These are phyloP conservation scores for Tylopilus cervinicoccineus DNA, from an alignment of 768 basidiomycete species.

Conservation along the genomic window DNA sequence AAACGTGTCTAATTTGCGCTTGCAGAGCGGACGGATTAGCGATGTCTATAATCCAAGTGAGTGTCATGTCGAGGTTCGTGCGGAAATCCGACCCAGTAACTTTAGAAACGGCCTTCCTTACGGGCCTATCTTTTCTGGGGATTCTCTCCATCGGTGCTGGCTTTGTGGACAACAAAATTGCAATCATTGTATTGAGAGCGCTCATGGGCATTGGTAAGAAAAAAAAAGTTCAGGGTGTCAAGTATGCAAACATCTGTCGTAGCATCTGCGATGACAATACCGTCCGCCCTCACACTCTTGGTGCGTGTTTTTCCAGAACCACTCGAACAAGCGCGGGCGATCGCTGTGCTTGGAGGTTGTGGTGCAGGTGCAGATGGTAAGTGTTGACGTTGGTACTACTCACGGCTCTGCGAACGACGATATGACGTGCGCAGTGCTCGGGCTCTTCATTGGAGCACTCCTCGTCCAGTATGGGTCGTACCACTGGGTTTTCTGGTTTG, in stretches of 20 bases:
- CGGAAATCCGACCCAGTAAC: constrained; percentile 27
- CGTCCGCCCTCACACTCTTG: constrained; percentile 47
- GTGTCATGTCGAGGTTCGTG: constrained; percentile 14
- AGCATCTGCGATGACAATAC: constrained; percentile 48
- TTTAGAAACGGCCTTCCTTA: constrained; percentile 40
- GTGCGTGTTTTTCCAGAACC: constrained; percentile 49
- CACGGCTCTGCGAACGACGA: not conserved
- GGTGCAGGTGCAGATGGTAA: constrained; percentile 45
- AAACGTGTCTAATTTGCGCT: constrained; percentile 7
- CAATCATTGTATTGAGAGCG: constrained; percentile 48
- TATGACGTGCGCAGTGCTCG: constrained; percentile 29
- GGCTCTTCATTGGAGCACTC: constrained; percentile 43
- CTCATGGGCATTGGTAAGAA: constrained; percentile 45
- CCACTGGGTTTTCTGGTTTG: constrained; percentile 50
- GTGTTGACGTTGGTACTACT: not conserved
- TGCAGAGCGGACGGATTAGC: constrained; percentile 25
- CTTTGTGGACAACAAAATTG: constrained; percentile 43
- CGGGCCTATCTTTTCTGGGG: constrained; percentile 39
- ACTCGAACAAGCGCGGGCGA: constrained; percentile 42
- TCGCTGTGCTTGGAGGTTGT: constrained; percentile 43
- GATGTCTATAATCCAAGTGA: constrained; percentile 31
- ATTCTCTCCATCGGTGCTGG: constrained; percentile 43
- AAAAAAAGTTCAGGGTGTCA: not conserved
- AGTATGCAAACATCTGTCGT: constrained; percentile 7
- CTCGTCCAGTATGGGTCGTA: constrained; percentile 40